Evolutionary conservation across 106 monocot species (phyloP).

Genomic region (Alisma plantagoaquatica): DNA sequence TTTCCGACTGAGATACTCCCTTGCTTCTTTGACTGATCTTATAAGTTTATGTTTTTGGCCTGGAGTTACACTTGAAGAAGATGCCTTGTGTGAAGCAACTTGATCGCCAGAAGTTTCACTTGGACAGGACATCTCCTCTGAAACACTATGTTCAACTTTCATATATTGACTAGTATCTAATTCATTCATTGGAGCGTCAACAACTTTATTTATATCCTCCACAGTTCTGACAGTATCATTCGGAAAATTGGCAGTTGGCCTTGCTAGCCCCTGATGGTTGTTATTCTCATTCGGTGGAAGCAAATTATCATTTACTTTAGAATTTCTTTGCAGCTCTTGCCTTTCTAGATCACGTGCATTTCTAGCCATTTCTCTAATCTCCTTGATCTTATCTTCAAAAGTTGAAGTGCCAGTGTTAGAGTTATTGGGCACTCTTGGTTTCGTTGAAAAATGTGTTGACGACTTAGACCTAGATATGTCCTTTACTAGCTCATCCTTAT

Average conservation of each 20-base stretch:
- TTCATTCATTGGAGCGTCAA: neutral
- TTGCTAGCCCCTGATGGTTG: neutral
- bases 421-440: conserved; percentile 1
- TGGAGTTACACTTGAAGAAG: conserved; percentile 3
- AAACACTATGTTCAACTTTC: too few relatives aligned
- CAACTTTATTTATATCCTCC: neutral
- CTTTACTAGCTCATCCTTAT: conserved; percentile 49
- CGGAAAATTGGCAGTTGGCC: neutral
- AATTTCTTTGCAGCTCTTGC: conserved; percentile 14
- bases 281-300: neutral
- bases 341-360: conserved; percentile 34
- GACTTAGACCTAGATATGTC: conserved; percentile 22
- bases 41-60: conserved; percentile 33
- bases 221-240: neutral
- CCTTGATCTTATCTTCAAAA: conserved; percentile 48
- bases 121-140: too few relatives aligned
- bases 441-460: neutral
- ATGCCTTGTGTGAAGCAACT: conserved; percentile 4
- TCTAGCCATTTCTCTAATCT: conserved; percentile 53
- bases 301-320: conserved; percentile 9
- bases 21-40: conserved; percentile 56
- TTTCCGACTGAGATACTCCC: conserved; percentile 44
- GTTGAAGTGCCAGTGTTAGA: conserved; percentile 3
- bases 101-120: too few relatives aligned
- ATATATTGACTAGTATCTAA: conserved; percentile 6